These are phyloP conservation scores for Camellia japonica DNA, from an alignment of 148 eudicot genomes.

Conservation along the genomic window DNA sequence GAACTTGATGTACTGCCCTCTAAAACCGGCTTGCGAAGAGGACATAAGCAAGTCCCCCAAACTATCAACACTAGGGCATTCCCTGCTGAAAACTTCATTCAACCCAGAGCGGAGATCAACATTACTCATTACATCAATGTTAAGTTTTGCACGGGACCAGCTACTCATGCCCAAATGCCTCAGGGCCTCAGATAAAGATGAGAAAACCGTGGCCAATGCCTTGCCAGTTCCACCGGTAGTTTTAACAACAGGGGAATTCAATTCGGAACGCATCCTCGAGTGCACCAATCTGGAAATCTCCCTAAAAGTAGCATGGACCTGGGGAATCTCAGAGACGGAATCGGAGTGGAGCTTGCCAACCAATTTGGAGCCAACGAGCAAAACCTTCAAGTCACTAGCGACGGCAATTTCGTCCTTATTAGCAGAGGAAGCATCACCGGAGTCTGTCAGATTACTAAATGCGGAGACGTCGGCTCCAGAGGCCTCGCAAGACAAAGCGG, in stretches of 20 bases:
- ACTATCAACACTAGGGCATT: constrained; percentile 31
- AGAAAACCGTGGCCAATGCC: constrained; percentile 27
- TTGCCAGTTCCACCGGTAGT: constrained; percentile 28
- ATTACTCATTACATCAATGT: constrained; percentile 30
- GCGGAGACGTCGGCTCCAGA: constrained; percentile 40
- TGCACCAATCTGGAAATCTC: constrained; percentile 51
- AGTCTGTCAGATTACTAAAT: constrained; percentile 51
- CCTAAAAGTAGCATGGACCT: constrained; percentile 59
- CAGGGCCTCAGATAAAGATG: constrained; percentile 29
- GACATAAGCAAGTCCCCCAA: constrained; percentile 32
- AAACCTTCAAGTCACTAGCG: constrained; percentile 70
- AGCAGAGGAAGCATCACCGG: constrained; percentile 62
- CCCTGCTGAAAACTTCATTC: constrained; percentile 28
- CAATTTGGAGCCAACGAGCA: constrained; percentile 83
- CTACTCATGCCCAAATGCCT: constrained; percentile 51
- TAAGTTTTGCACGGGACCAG: constrained; percentile 35
- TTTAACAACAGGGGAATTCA: constrained; percentile 50
- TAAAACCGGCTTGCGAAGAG: constrained; percentile 31
- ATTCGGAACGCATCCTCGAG: constrained; percentile 42
- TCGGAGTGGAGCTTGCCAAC: constrained; percentile 38
- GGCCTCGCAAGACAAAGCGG: constrained; percentile 81
- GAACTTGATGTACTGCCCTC: constrained; percentile 41
- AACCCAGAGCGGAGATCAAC: constrained; percentile 36
- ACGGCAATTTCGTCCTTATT: constrained; percentile 80
- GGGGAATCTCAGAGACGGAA: constrained; percentile 48